phyloP scores from a whole-genome alignment of 164 flowering plant species.

The Magnolia kwangsiensis region DNA sequence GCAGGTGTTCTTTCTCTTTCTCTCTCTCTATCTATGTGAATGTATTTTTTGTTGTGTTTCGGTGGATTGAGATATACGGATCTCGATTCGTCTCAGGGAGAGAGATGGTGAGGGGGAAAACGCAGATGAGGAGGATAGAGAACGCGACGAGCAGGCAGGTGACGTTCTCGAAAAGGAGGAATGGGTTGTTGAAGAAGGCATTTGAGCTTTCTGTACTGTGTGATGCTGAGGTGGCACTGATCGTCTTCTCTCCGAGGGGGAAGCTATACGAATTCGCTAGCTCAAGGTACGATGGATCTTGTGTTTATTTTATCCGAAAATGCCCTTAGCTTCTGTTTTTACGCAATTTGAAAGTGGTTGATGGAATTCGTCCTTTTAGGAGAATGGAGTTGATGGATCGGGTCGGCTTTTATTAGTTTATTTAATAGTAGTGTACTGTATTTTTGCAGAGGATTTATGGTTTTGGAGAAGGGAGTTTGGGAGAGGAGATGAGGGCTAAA shows the following conservation, averaged over 20 bases:
- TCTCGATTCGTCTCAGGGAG: background rate
- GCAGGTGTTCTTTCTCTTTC: background rate
- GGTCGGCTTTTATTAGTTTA: too few species aligned
- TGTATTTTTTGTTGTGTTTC: background rate
- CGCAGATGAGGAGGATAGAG: conserved; percentile 10
- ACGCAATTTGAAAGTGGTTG: background rate
- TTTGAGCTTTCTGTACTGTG: conserved; percentile 14
- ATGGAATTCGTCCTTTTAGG: background rate
- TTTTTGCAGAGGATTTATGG: too few species aligned
- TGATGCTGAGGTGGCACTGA: conserved; percentile 7
- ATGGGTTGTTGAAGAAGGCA: conserved; percentile 6
- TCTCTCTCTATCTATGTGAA: background rate
- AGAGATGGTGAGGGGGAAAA: conserved; percentile 12
- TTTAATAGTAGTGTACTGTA: too few species aligned
- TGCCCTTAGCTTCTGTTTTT: background rate
- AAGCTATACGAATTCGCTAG: conserved; percentile 8
- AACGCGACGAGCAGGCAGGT: conserved; percentile 11
- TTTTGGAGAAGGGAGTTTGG: too few species aligned
- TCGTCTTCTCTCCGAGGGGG: conserved; percentile 7
- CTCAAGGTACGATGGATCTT: background rate
- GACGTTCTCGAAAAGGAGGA: conserved; percentile 9
- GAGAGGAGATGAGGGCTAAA: too few species aligned
- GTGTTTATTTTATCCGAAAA: background rate
- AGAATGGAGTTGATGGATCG: background rate
- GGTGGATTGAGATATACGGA: background rate